Percentiles rank a stretch among this genome's conserved stretches.
These are phyloP conservation scores for Cyclanthera cordifolia DNA, from an alignment of 306 rosid genomes.

Conservation along the genomic window DNA sequence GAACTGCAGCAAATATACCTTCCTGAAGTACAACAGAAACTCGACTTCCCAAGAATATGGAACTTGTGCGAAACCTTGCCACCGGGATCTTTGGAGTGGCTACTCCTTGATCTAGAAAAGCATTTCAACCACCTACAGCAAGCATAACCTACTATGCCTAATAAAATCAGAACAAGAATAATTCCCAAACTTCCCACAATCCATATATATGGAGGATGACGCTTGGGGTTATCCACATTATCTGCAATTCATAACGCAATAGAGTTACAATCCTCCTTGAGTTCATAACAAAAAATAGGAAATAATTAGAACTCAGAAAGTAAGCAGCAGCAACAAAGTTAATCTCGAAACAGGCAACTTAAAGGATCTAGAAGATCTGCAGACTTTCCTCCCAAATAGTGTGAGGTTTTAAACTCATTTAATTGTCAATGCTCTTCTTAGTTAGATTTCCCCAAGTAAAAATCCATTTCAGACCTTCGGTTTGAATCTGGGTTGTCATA, in stretches of 20 bases:
- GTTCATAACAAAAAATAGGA: background rate
- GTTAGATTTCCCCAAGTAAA: background rate
- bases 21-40: constrained; percentile 83
- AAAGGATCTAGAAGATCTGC: background rate
- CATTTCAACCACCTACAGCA: constrained; percentile 52
- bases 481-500: background rate
- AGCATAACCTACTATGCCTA: constrained; percentile 38
- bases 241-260: constrained; percentile 29
- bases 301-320: background rate
- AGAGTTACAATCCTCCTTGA: constrained; percentile 4
- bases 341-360: background rate
- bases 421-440: background rate
- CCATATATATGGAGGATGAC: constrained; percentile 71
- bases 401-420: no score
- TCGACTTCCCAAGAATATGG: constrained; percentile 78
- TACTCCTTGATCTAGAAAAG: constrained; percentile 30
- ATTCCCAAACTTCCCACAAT: constrained; percentile 71
- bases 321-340: background rate
- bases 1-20: constrained; percentile 58
- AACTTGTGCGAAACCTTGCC: constrained; percentile 53
- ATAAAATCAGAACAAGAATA: constrained; percentile 44
- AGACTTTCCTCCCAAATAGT: background rate
- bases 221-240: constrained; percentile 39
- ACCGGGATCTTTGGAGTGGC: constrained; percentile 48
- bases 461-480: background rate